phyloP scores from a whole-genome alignment of 2,329 filamentous ascomycete genomes.

The Penicillium sp. region DNA sequence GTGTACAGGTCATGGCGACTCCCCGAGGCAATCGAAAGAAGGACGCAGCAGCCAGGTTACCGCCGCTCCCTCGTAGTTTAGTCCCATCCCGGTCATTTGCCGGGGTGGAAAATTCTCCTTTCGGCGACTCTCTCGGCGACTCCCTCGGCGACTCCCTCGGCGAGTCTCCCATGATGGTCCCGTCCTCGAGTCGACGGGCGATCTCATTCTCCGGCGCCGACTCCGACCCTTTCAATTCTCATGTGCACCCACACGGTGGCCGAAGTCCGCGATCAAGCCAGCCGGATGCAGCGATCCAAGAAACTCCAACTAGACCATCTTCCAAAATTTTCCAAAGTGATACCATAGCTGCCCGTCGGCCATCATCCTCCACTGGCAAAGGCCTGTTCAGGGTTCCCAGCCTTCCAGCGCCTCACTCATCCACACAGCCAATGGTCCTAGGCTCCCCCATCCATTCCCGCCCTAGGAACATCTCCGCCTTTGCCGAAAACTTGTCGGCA shows the following conservation, averaged over 20 bases:
- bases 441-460: constrained; percentile 30
- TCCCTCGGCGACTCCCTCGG: constrained; percentile 29
- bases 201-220: constrained; percentile 27
- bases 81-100: constrained; percentile 29
- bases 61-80: constrained; percentile 27
- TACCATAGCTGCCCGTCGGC: constrained; percentile 10
- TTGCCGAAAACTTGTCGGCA: neutral
- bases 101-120: constrained; percentile 27
- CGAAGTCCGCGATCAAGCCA: constrained; percentile 3
- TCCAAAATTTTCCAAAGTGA: constrained; percentile 24
- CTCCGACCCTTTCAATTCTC: constrained; percentile 17
- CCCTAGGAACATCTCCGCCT: constrained; percentile 12
- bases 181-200: constrained; percentile 32
- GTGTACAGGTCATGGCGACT: constrained; percentile 51
- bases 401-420: constrained; percentile 26
- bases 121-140: constrained; percentile 30
- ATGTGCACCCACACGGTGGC: neutral
- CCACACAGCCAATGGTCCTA: constrained; percentile 22
- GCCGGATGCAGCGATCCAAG: constrained; percentile 30
- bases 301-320: constrained; percentile 41
- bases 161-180: constrained; percentile 32
- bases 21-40: constrained; percentile 41
- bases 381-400: constrained; percentile 28
- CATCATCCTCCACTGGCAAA: constrained; percentile 18
- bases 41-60: constrained; percentile 28